Evolutionary conservation across 1,284 basidiomycete genomes (phyloP).

Genomic region (Ustilago vetiveriae): DNA sequence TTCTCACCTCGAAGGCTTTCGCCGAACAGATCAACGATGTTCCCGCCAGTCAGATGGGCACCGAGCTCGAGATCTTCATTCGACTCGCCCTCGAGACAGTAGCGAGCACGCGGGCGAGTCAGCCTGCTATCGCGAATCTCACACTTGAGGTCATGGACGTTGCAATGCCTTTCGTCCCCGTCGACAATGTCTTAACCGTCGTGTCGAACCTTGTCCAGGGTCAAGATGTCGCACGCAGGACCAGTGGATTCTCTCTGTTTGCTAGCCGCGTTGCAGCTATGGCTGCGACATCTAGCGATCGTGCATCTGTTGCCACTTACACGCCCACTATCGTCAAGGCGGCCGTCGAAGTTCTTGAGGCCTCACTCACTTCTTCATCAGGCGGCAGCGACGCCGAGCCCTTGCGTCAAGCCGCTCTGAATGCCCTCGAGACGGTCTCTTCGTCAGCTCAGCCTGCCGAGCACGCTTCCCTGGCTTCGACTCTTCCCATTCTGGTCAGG

Average conservation of each 20-base stretch:
- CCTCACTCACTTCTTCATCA: conserved; percentile 13
- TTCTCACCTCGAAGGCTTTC: conserved; percentile 40
- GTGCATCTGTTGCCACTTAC: conserved; percentile 29
- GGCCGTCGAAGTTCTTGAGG: conserved; percentile 29
- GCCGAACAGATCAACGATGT: conserved; percentile 29
- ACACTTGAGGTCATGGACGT: conserved; percentile 42
- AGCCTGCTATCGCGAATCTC: conserved; percentile 25
- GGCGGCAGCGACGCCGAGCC: conserved; percentile 24
- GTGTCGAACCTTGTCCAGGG: conserved; percentile 42
- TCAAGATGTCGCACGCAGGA: conserved; percentile 20
- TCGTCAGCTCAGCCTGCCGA: conserved; percentile 24
- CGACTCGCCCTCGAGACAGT: conserved; percentile 30
- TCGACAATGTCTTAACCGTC: conserved; percentile 43
- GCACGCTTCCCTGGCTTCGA: conserved; percentile 37
- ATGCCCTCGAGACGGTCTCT: conserved; percentile 46
- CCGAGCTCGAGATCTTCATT: conserved; percentile 37
- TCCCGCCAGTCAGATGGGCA: conserved; percentile 17
- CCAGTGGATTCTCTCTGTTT: conserved; percentile 50
- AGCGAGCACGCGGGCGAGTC: conserved; percentile 11
- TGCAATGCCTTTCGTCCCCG: conserved; percentile 52
- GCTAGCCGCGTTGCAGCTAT: conserved; percentile 46
- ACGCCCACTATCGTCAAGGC: conserved; percentile 43
- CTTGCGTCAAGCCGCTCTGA: conserved; percentile 46
- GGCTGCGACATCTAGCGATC: conserved; percentile 21
- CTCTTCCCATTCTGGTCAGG: conserved; percentile 45